Conservation (phyloP, 164 flowering plant species). For the Nymphaea thermarum region DNA sequence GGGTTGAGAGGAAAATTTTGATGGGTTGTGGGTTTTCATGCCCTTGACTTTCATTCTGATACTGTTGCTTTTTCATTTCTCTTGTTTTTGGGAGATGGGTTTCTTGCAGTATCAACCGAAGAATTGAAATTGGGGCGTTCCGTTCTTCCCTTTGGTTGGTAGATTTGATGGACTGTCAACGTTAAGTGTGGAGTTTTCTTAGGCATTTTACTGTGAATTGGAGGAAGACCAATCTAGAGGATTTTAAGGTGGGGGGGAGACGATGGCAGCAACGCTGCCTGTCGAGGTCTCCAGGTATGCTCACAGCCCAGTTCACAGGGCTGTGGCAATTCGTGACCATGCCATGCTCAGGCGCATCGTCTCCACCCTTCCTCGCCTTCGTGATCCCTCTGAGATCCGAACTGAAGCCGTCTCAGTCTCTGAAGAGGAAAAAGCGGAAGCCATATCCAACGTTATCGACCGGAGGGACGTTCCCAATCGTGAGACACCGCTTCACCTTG, state of each 20-base stretch:
- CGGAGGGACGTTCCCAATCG: constrained; percentile 72
- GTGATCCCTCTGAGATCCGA: constrained; percentile 44
- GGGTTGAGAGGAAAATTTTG: background rate
- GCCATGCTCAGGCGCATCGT: constrained; percentile 43
- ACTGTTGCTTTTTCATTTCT: background rate
- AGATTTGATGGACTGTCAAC: background rate
- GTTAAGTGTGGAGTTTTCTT: background rate
- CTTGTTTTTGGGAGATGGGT: background rate
- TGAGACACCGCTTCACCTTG: constrained; percentile 80
- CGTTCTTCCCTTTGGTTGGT: background rate
- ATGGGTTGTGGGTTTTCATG: background rate
- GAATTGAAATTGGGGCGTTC: background rate
- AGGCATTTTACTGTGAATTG: background rate
- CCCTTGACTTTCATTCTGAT: background rate
- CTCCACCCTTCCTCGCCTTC: constrained; percentile 42
- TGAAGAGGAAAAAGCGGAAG: constrained; percentile 70
- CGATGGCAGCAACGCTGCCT: background rate
- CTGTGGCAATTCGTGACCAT: constrained; percentile 42
- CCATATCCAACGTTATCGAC: constrained; percentile 56
- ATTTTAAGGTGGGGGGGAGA: background rate
- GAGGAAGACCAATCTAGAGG: background rate
- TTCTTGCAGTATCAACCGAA: too few relatives aligned
- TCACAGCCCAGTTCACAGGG: constrained; percentile 73
- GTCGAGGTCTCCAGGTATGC: constrained; percentile 34
- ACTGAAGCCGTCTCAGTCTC: constrained; percentile 43